phyloP scores from a whole-genome alignment of 2,329 filamentous ascomycete genomes.

The Nannizziopsis barbatae region DNA sequence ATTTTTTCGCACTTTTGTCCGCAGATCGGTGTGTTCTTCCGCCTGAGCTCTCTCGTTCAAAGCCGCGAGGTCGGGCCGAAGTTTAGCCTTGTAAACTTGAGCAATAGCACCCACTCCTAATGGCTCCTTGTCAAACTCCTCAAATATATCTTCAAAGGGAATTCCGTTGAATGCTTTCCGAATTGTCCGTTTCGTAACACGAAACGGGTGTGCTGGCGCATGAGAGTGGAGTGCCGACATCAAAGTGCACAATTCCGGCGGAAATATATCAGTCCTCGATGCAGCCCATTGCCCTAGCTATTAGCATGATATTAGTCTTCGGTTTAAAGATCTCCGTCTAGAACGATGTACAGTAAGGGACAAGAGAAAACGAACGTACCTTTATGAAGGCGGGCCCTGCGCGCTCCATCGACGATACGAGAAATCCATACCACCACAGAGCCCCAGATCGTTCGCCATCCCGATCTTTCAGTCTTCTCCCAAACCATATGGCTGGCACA shows the following conservation, averaged over 20 bases:
- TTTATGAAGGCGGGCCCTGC: constrained; percentile 97
- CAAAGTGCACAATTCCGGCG: constrained; percentile 75
- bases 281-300: constrained; percentile 96
- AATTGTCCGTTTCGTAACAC: constrained; percentile 67
- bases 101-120: constrained; percentile 92
- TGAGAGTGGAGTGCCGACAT: constrained; percentile 95
- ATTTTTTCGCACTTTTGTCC: constrained; percentile 62
- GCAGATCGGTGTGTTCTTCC: constrained; percentile 46
- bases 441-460: constrained; percentile 71
- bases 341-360: neutral
- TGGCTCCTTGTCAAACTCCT: constrained; percentile 83
- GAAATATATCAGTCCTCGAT: constrained; percentile 91
- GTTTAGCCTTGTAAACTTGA: constrained; percentile 90
- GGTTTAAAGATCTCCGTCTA: neutral
- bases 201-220: constrained; percentile 79
- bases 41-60: constrained; percentile 48
- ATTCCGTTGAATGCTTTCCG: constrained; percentile 69
- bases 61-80: constrained; percentile 65
- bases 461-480: constrained; percentile 48
- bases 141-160: constrained; percentile 81
- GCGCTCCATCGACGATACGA: constrained; percentile 81
- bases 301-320: neutral
- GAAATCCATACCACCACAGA: constrained; percentile 85
- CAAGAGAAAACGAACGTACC: constrained; percentile 36
- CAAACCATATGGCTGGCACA: constrained; percentile 72